Base-by-base conservation (phyloP, 805 yeast species). In the Clavispora phyllophila region DNA sequence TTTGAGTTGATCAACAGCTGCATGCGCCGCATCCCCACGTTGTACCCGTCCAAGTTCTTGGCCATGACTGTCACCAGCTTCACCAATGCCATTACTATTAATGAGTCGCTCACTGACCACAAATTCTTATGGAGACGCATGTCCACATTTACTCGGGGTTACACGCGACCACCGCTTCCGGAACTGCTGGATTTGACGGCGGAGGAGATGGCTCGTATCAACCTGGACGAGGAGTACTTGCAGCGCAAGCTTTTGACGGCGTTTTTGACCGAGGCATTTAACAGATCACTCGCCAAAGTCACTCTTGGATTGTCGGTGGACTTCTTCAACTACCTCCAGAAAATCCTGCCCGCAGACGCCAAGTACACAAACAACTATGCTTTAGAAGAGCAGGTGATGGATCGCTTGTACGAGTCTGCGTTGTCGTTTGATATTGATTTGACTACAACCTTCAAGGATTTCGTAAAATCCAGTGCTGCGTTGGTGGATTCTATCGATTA, bases 1-100 rank as follows among this genome's bases (percentile, higher is more conserved):
- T 68, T 82, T 44, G 95, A 89, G 63, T 68, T 88, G 41, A 63
- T 86, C 41, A 70, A 66, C 14, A 68, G 79, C 34, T 76, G 81
- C 33, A 58, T 86, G 53, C 76, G 74, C 49, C 67, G 82, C 44
- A 82, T 87, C 46, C 66, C 70, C 29, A 85, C 95, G 0, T 58
- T 78, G 15, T 81, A 82, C 55, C 96, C 97, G 7, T 84, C 96
- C 0, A 78, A 84, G 47, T 89, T 86, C 55, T 65, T 90, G 37
- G 73, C 84, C 1, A 83, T 87, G 76, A 78, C 82, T 0, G 74
- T 81, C 0, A 58, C 84, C 1, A 71, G 88, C 0, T 59, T 82
- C 28, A 62, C 83, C 40, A 79, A 79, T 38, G 72, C 78, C 26
- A 58, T 79, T 13, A 66, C 72, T 26, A 48, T 58, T 8, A 78